Conservation (phyloP, 2,329 filamentous ascomycete genomes). For the Arachnopeziza araneosa region DNA sequence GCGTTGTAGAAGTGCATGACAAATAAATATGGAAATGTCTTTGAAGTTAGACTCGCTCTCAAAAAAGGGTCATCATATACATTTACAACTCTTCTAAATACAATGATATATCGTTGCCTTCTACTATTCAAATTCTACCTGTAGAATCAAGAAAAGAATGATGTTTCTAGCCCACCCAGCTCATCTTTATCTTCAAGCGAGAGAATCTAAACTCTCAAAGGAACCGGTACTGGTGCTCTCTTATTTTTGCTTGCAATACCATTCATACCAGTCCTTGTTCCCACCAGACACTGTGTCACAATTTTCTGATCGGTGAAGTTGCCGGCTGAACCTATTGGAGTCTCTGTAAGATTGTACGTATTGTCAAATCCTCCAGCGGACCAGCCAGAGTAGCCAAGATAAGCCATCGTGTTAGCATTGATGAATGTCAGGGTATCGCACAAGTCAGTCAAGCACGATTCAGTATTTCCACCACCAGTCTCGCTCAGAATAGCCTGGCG, state of each 20-base stretch:
- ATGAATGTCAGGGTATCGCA: constrained; percentile 16
- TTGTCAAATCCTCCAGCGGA: constrained; percentile 31
- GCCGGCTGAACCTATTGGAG: constrained; percentile 17
- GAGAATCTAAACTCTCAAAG: background rate
- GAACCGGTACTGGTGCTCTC: background rate
- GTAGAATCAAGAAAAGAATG: background rate
- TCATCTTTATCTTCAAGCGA: background rate
- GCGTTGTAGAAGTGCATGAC: too few relatives aligned
- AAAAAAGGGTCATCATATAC: too few relatives aligned
- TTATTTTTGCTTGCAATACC: constrained; percentile 9
- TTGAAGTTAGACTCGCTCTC: too few relatives aligned
- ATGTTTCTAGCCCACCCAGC: background rate
- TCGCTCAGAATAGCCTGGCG: constrained; percentile 47
- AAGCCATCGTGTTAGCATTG: constrained; percentile 34
- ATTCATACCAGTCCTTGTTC: constrained; percentile 5
- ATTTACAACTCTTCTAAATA: too few relatives aligned
- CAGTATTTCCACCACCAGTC: constrained; percentile 39
- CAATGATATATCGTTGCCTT: background rate
- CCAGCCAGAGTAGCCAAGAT: constrained; percentile 35
- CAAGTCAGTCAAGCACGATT: constrained; percentile 15
- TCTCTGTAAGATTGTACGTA: constrained; percentile 22
- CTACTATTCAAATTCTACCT: background rate
- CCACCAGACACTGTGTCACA: constrained; percentile 18
- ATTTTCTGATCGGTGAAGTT: constrained; percentile 18
- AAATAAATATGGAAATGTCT: too few relatives aligned